A percentile compares a stretch with the other conserved stretches of the same genome.
phyloP scores from a whole-genome alignment of 2,329 filamentous ascomycete species.

The Aureobasidium sp. region DNA sequence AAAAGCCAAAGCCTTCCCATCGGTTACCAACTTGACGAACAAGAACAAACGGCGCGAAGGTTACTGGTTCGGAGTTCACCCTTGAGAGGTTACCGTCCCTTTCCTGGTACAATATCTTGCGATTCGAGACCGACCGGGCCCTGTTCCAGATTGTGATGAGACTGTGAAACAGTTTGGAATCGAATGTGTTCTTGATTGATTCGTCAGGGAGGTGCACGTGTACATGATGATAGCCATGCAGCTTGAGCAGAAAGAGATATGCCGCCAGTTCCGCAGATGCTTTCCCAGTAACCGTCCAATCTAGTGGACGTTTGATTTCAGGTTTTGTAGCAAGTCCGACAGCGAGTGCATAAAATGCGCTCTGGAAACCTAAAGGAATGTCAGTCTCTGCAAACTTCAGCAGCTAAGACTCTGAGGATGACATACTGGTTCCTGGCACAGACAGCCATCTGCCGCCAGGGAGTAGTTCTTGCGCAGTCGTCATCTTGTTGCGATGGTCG shows the following conservation, averaged over 20 bases:
- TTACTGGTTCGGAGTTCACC: no score
- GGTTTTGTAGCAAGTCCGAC: neutral
- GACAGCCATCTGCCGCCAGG: neutral
- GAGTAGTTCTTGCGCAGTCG: neutral
- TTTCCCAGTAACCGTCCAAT: no score
- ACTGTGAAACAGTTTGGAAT: no score
- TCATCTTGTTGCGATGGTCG: neutral
- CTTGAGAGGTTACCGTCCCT: neutral
- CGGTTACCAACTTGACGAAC: neutral
- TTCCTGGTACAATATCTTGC: neutral
- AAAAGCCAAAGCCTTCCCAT: neutral
- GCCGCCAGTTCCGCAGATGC: no score
- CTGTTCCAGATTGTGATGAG: no score
- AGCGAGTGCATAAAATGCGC: neutral
- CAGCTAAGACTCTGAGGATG: no score
- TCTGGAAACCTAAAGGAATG: neutral
- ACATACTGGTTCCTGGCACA: neutral
- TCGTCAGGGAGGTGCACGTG: no score
- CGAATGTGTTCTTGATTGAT: no score
- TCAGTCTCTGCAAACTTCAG: no score
- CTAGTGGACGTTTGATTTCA: neutral
- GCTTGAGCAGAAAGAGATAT: no score
- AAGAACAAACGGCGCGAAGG: neutral
- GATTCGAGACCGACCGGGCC: no score
- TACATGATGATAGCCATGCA: no score